Evolutionary conservation across 2,329 filamentous ascomycete genomes (phyloP), one percentile per base, ranked within the genome.

Genomic region (Claviceps maximensis): DNA sequence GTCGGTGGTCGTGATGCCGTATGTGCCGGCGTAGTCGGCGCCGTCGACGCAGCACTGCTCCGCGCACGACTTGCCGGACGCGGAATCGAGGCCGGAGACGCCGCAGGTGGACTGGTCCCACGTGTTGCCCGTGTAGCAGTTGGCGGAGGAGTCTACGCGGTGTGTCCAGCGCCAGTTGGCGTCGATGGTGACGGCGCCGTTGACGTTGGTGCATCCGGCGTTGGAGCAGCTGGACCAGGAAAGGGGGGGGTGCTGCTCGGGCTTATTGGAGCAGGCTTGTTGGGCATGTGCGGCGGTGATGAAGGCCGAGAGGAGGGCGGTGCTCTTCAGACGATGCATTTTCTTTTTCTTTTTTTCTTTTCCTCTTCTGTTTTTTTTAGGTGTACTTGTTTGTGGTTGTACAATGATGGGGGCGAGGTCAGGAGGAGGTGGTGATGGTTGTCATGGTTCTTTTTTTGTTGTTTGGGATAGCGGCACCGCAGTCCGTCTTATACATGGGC

Each of bases 241-340:
- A 59, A 83, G 66, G 29, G 70, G 54, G 19, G 79, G 80, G 62
- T 82, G 78, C 31, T 59, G 70, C 61, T 80, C 78, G 12, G 69
- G 56, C 49, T 66, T 70, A 56, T 68, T 59, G 31, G 69, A 68
- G 63, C 78, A 79, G 52, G 68, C 74, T 60, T 76, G 69, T 63
- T 82, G 79, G 55, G 74, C 75, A 29, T 56, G 58, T 50, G 53
- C 59, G 5, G 58, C 53, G 33, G 47, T 17, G 13, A 38, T 4
- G 31, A 48, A 19, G 19, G 29, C 19, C 29, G 31, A 48, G 47
- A 48, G 47, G 47, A n/a, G 29, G 31, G 21, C 15, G 25, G 25
- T 17, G 12, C 5, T 17, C 10, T 12, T 15, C 19, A n/a, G 7
- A 19, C 12, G 21, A n/a, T 38, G 31, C 31, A 38, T 47, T 19